Percentiles rank a stretch among this genome's conserved stretches.
phyloP scores from a whole-genome alignment of 306 rosid species.

The Erythrophleum fordii region DNA sequence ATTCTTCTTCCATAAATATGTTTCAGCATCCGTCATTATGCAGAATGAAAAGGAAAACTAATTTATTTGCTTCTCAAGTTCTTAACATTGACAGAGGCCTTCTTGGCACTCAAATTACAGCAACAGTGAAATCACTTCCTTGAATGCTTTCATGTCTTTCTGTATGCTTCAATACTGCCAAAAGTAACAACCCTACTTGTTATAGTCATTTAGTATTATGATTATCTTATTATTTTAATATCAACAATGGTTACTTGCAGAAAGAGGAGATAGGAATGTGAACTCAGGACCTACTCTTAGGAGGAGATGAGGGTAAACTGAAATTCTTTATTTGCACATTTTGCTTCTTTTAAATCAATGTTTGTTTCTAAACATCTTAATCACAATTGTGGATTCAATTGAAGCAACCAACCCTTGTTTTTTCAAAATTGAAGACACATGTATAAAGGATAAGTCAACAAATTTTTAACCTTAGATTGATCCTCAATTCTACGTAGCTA shows the following conservation, averaged over 20 bases:
- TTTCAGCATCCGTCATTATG: background rate
- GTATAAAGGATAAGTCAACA: background rate
- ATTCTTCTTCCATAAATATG: slow-evolving; percentile 7
- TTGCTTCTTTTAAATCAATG: background rate
- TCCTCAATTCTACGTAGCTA: background rate
- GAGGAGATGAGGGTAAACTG: background rate
- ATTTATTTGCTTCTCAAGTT: slow-evolving; percentile 3
- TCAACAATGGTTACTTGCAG: background rate
- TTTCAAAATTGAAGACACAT: background rate
- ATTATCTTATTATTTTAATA: background rate
- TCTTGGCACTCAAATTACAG: background rate
- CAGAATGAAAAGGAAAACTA: background rate
- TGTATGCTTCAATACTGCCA: slow-evolving; percentile 1
- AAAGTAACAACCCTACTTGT: background rate
- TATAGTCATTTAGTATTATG: background rate
- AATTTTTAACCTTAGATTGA: background rate
- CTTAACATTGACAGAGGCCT: background rate
- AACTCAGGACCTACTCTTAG: background rate
- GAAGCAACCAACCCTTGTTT: background rate
- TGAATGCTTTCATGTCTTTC: slow-evolving; percentile 23
- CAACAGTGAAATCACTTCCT: background rate
- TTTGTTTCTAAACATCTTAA: background rate
- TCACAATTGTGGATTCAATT: background rate
- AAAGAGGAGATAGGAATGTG: background rate
- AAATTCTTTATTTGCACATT: background rate